These are phyloP conservation scores for Crithidia mellificae DNA, from an alignment of 208 protist genomes.

Conservation along the genomic window DNA sequence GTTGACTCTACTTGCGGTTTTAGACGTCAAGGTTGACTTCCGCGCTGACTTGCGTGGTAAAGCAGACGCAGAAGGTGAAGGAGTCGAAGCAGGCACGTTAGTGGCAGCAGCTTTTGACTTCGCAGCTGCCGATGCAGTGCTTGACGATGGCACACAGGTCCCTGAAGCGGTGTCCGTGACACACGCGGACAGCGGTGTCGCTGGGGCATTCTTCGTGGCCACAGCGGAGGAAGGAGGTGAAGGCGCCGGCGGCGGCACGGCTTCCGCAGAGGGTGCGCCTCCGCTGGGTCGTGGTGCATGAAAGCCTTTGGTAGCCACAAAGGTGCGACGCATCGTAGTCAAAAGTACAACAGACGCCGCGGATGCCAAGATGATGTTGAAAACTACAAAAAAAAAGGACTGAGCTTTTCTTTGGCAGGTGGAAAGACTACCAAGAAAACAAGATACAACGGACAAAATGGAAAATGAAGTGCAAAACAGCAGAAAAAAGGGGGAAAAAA, in stretches of 20 bases:
- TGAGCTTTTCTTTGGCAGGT: no score
- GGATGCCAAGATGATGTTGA: background rate
- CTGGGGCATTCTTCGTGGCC: no score
- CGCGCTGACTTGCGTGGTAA: background rate
- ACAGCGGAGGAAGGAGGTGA: conserved; percentile 1
- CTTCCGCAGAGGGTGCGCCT: conserved; percentile 1
- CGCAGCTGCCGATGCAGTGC: background rate
- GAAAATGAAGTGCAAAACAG: no score
- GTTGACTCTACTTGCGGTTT: no score
- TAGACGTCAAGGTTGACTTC: background rate
- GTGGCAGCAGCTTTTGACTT: background rate
- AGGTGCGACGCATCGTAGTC: conserved; percentile 44
- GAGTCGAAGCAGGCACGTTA: background rate
- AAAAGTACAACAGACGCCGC: no score
- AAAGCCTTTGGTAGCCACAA: conserved; percentile 46
- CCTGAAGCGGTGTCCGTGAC: background rate
- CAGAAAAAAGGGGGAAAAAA: no score
- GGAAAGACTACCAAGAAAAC: no score
- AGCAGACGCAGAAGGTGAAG: conserved; percentile 1
- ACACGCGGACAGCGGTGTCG: background rate
- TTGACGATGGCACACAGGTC: background rate
- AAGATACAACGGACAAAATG: no score
- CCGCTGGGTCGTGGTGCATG: conserved; percentile 41
- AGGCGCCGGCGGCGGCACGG: background rate
- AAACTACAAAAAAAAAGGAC: no score